Conservation (phyloP, 352 stramenopile genomes). For the Globisporangium paroecandrum region DNA sequence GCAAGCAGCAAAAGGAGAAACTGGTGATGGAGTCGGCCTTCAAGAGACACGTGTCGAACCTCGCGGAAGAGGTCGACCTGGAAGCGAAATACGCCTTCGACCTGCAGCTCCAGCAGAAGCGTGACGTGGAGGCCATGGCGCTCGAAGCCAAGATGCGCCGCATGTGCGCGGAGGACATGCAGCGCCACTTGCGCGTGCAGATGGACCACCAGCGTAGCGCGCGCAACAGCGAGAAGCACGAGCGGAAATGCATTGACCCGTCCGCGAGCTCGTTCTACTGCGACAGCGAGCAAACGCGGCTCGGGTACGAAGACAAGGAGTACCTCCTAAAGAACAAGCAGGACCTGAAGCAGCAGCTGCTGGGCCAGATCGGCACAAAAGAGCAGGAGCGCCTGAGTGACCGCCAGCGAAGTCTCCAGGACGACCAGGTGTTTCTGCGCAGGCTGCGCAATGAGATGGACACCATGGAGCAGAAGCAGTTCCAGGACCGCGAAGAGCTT, state of each 20-base stretch:
- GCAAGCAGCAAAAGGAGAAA: constrained; percentile 16
- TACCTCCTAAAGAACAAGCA: constrained; percentile 39
- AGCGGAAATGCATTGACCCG: constrained; percentile 33
- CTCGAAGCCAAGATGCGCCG: constrained; percentile 46
- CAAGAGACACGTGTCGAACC: constrained; percentile 45
- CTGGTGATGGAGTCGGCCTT: constrained; percentile 59
- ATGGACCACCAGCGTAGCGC: constrained; percentile 40
- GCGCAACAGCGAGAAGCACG: constrained; percentile 28
- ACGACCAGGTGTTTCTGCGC: constrained; percentile 55
- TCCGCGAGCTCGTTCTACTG: constrained; percentile 57
- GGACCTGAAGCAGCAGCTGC: constrained; percentile 52
- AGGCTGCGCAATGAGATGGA: constrained; percentile 59
- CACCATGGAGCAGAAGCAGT: constrained; percentile 52
- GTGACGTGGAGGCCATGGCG: constrained; percentile 50
- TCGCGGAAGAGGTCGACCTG: constrained; percentile 49
- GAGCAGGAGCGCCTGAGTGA: constrained; percentile 39
- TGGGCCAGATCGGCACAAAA: constrained; percentile 57
- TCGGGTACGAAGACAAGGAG: constrained; percentile 50
- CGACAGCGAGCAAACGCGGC: constrained; percentile 43
- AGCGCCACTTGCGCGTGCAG: constrained; percentile 50
- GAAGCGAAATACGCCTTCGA: constrained; percentile 61
- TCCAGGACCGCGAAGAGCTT: constrained; percentile 46
- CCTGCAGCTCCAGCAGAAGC: constrained; percentile 46
- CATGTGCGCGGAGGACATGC: constrained; percentile 48
- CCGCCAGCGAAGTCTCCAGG: constrained; percentile 41